phyloP scores from a whole-genome alignment of 2,329 filamentous ascomycete genomes.

The Albophoma yamanashiensis region DNA sequence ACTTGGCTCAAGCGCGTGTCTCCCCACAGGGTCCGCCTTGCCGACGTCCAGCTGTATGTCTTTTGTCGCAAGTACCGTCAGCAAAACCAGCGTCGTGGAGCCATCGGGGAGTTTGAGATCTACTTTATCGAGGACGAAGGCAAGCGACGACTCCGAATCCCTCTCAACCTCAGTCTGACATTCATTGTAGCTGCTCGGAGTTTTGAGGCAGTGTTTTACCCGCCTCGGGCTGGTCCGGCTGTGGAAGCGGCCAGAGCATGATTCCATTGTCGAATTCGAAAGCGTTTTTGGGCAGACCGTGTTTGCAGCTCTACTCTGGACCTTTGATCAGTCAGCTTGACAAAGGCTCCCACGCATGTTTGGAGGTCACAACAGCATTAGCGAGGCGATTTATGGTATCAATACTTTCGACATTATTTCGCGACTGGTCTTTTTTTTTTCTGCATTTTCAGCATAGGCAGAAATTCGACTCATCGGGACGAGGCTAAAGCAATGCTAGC shows the following conservation, averaged over 20 bases:
- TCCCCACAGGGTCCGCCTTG: constrained; percentile 36
- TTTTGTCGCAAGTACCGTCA: constrained; percentile 47
- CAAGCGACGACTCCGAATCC: constrained; percentile 5
- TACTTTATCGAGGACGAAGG: constrained; percentile 33
- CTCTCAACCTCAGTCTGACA: neutral
- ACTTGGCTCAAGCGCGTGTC: constrained; percentile 41
- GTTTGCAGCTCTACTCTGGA: neutral
- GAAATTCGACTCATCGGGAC: neutral
- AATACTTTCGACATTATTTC: neutral
- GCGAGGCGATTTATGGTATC: neutral
- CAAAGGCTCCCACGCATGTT: neutral
- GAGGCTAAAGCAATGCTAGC: neutral
- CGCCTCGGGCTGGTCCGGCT: constrained; percentile 1
- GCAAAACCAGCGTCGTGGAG: constrained; percentile 38
- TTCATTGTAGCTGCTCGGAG: constrained; percentile 17
- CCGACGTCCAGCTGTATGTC: constrained; percentile 45
- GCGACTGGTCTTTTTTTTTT: neutral
- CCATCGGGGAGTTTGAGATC: constrained; percentile 38
- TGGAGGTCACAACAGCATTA: neutral
- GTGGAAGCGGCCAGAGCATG: neutral
- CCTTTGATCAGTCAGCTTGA: neutral
- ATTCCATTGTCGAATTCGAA: neutral
- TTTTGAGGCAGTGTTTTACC: constrained; percentile 31
- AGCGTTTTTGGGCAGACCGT: neutral
- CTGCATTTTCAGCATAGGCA: neutral